These are phyloP conservation scores for Fusarium sp. DNA, from an alignment of 2,329 filamentous ascomycete species.

Conservation along the genomic window DNA sequence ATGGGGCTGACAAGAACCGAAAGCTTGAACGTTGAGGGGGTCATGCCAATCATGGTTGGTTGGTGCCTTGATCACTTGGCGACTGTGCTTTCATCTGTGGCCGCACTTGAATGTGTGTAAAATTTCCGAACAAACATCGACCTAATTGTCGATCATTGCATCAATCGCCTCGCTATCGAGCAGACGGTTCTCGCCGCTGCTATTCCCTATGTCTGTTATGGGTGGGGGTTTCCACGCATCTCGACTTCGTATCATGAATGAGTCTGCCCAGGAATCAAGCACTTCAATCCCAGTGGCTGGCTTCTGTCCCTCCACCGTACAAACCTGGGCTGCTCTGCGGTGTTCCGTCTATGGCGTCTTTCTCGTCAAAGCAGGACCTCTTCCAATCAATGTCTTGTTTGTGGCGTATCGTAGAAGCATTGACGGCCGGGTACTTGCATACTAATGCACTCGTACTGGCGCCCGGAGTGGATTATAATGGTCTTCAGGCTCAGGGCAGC, in stretches of 20 bases:
- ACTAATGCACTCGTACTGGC: slow-evolving; percentile 53
- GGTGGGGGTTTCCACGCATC: slow-evolving; percentile 18
- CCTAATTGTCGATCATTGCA: slow-evolving; percentile 21
- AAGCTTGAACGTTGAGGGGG: slow-evolving; percentile 40
- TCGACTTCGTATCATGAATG: slow-evolving; percentile 40
- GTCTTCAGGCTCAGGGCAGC: slow-evolving; percentile 40
- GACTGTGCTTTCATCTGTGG: slow-evolving; percentile 27
- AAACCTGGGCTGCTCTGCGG: slow-evolving; percentile 44
- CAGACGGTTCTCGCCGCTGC: slow-evolving; percentile 20
- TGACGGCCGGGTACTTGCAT: slow-evolving; percentile 64
- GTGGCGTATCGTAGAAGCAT: slow-evolving; percentile 62
- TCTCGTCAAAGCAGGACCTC: slow-evolving; percentile 48
- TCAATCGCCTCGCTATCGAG: slow-evolving; percentile 16
- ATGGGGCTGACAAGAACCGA: slow-evolving; percentile 37
- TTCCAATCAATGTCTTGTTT: slow-evolving; percentile 59
- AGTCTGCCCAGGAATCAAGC: slow-evolving; percentile 31
- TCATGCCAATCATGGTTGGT: slow-evolving; percentile 37
- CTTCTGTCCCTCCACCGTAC: slow-evolving; percentile 31
- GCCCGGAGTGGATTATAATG: slow-evolving; percentile 29
- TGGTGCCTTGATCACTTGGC: slow-evolving; percentile 34
- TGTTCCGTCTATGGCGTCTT: slow-evolving; percentile 46
- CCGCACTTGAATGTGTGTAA: slow-evolving; percentile 22
- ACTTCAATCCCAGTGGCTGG: slow-evolving; percentile 40
- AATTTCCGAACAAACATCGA: slow-evolving; percentile 23
- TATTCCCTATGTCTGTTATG: slow-evolving; percentile 1